Evolutionary conservation across 192 early-diverging fungal species (phyloP), one percentile per base, ranked within the genome.

Genomic region (Rhizophagus sp.): DNA sequence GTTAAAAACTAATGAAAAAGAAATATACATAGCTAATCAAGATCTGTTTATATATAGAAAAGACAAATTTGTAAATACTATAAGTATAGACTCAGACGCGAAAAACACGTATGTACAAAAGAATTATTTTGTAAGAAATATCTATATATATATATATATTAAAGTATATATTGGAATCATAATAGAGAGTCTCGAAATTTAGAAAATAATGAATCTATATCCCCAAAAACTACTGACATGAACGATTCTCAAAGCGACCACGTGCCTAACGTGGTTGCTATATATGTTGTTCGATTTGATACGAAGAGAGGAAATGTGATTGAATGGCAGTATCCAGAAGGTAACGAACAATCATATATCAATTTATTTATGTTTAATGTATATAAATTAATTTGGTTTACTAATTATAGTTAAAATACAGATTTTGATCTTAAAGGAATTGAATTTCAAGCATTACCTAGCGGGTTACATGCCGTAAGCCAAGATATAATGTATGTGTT

Each of bases 251-350:
- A 57, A 57, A 17, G 17, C 5, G 52, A 57, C 15, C 19, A 39
- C 67, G 19, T 19, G 7, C 52, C 66, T 15, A 79, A 79, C 27
- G 27, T 90, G 34, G 83, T 83, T 49, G 89, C 88, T 65, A 80
- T 90, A 50, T 90, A 89, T 80, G 72, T 90, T 7, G 81, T 82
- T 62, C 81, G 85, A 34, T 90, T 90, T 63, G 87, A 90, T 82
- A 83, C 83, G 3, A 82, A 86, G 8, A 76, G 69, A 67, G 89
- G 89, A 44, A 90, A 90, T 75, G 73, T 87, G 0, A 78, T 90
- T 67, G 87, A 86, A 69, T 90, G 89, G 88, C 86, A 89, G 49
- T 83, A 86, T 62, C 83, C 88, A 12, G 65, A 69, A 47, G 85
- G 85, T 83, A 77, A 72, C 4, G 36, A 33, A 19, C 8, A 49